Percentiles rank a stretch among this genome's conserved stretches.
Evolutionary conservation across 805 yeast genomes (phyloP).

Genomic region (Metschnikowia gelsemii): DNA sequence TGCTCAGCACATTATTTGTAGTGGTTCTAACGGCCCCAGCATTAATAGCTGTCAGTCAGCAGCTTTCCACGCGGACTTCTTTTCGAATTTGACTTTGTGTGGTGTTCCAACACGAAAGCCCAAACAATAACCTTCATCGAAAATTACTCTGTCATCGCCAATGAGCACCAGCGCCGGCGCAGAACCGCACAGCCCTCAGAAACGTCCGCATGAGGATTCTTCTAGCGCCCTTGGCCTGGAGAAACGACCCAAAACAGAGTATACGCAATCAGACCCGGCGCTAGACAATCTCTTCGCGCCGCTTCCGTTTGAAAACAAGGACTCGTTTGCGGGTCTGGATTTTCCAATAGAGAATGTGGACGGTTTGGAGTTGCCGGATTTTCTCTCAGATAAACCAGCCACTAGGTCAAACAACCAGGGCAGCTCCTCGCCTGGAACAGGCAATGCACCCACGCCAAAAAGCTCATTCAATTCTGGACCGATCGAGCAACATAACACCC

Average conservation of each 20-base stretch:
- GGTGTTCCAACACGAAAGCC: background rate
- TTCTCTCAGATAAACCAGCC: constrained; percentile 15
- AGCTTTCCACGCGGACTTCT: background rate
- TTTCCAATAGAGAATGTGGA: constrained; percentile 10
- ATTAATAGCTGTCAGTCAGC: background rate
- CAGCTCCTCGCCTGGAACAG: constrained; percentile 8
- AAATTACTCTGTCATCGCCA: constrained; percentile 4
- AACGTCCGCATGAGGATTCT: constrained; percentile 15
- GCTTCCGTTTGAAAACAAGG: constrained; percentile 20
- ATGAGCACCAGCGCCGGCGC: constrained; percentile 3
- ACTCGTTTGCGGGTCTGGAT: constrained; percentile 10
- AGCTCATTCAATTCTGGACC: background rate
- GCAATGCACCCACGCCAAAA: background rate
- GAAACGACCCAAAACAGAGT: constrained; percentile 17
- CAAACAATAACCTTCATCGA: background rate
- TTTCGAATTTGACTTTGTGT: background rate
- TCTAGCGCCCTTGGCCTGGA: constrained; percentile 5
- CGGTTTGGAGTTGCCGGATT: constrained; percentile 18
- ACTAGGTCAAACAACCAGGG: background rate
- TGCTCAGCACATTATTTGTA: constrained; percentile 1
- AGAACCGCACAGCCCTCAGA: constrained; percentile 8
- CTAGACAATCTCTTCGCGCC: constrained; percentile 22
- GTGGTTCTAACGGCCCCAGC: background rate
- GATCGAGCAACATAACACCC: constrained; percentile 1
- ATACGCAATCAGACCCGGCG: constrained; percentile 10